Base-by-base conservation (phyloP, 2,329 filamentous ascomycete species). In the Coleophoma eucalyptorum region DNA sequence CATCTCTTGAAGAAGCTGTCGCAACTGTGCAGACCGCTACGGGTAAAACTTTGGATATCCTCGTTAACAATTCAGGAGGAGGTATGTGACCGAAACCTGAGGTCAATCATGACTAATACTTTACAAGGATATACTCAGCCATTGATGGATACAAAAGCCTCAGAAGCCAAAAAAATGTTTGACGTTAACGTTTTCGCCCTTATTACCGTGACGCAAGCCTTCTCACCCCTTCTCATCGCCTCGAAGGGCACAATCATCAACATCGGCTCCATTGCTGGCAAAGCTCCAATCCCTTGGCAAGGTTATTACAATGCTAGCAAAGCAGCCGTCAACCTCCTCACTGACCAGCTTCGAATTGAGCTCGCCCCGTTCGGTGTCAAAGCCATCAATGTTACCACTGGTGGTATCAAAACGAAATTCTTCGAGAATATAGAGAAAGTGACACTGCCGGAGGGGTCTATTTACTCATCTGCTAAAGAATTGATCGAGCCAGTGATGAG, bases 11-110 rank as follows among this genome's bases (percentile, higher is more conserved):
- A 20, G 65, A n/a, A n/a, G n/a, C 66, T 3, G 65, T 68, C 31
- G 59, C 59, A 4, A 51, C 60, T 12, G 62, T 76, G 20, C 50
- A 58, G 5, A 50, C 49, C 10, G 55, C 62, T 8, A 69, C 69
- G 0, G 69, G 64, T 19, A 68, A 68, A 13, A 66, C 54, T 15
- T 63, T 76, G 12, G 69, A 75, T 51, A 66, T 59, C 16, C 63
- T 76, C 2, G 62, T 75, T 44, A 76, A 77, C 56, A 76, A 76
- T 58, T 68, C 73, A 6, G 72, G 69, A 11, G 55, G 60, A 38
- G 63, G 18, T 58, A 50, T 32, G 52, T 55, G 26, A 10, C 15
- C 15, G 33, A 15, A 15, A 10, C 15, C 15, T 40, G 26, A n/a
- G 20, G 8, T 18, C 21, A 48, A 5, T 59, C 62, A 3, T 47